Conservation (phyloP, 306 rosid species). For the Hylodesmum podocarpum region DNA sequence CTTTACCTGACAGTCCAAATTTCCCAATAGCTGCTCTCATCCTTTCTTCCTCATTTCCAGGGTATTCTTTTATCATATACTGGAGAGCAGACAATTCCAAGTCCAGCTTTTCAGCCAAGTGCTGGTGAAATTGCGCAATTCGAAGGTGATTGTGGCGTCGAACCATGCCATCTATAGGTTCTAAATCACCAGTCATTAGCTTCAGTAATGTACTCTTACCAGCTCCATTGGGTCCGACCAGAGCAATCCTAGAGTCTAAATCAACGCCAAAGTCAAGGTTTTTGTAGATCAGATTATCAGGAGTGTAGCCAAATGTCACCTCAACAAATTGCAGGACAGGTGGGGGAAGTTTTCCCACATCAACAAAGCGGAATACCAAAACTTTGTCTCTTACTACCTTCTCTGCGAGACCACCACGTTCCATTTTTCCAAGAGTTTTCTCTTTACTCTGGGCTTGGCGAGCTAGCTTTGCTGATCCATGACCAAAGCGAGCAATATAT, state of each 20-base stretch:
- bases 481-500: constrained; percentile 97
- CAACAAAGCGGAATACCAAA: constrained; percentile 87
- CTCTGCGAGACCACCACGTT: constrained; percentile 97
- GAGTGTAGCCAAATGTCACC: constrained; percentile 89
- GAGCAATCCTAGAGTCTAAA: constrained; percentile 87
- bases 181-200: constrained; percentile 94
- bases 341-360: constrained; percentile 98
- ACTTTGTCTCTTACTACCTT: constrained; percentile 80
- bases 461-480: constrained; percentile 95
- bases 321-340: constrained; percentile 98
- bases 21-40: constrained; percentile 95
- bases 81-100: constrained; percentile 81
- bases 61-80: constrained; percentile 86
- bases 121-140: constrained; percentile 96
- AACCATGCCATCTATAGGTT: constrained; percentile 93
- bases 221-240: constrained; percentile 99
- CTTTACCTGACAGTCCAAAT: constrained; percentile 93
- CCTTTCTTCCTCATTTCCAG: constrained; percentile 93
- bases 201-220: constrained; percentile 97
- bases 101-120: constrained; percentile 89
- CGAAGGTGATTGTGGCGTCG: constrained; percentile 98
- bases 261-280: constrained; percentile 94
- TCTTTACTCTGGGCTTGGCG: constrained; percentile 99
- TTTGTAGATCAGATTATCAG: constrained; percentile 86
- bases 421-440: constrained; percentile 97